Percentiles rank a stretch among this genome's conserved stretches.
These are phyloP conservation scores for Xylariaceae sp. DNA, from an alignment of 2,329 filamentous ascomycete species.

Conservation along the genomic window DNA sequence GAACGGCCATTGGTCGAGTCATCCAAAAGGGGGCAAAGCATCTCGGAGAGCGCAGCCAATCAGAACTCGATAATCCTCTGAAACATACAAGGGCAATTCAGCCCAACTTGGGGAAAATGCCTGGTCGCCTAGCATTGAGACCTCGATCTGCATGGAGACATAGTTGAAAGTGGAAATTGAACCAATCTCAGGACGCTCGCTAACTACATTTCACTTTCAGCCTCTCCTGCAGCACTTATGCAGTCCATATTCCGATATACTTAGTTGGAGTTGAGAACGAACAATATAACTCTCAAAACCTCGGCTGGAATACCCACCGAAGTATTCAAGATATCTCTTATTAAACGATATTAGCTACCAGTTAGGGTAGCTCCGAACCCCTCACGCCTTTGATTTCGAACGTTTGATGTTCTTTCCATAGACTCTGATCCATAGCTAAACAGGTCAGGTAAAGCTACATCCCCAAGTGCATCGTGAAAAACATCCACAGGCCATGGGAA, in stretches of 20 bases:
- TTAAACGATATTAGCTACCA: neutral
- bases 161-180: neutral
- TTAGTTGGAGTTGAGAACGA: neutral
- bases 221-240: neutral
- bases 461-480: conserved; percentile 11
- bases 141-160: neutral
- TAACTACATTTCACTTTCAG: neutral
- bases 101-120: neutral
- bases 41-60: conserved; percentile 11
- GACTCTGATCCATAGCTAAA: too few relatives aligned
- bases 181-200: neutral
- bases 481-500: neutral
- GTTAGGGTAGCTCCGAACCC: too few relatives aligned
- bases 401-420: neutral
- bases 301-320: neutral
- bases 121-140: neutral
- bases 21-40: neutral
- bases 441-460: too few relatives aligned
- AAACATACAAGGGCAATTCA: conserved; percentile 1
- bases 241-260: neutral
- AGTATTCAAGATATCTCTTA: neutral
- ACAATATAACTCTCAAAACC: neutral
- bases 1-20: neutral
- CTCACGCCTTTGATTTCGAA: conserved; percentile 4
- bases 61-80: neutral